Evolutionary conservation across 345 rosid species (phyloP).

Genomic region (Crucihimalaya himalaica): DNA sequence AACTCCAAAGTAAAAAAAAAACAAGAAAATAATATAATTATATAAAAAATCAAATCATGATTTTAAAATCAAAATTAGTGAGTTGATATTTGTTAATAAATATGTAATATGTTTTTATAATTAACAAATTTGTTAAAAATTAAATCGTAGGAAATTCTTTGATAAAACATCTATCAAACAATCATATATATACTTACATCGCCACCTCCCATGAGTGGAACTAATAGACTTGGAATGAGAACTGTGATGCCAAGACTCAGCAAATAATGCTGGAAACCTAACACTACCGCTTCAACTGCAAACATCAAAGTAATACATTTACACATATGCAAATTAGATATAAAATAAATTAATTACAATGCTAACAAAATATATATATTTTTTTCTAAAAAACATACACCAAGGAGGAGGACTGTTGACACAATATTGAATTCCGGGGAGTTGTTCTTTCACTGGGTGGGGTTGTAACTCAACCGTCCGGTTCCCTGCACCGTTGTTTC

Average conservation of each 20-base stretch:
- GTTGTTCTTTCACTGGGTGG: conserved; percentile 63
- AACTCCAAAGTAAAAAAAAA: neutral
- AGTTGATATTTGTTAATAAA: neutral
- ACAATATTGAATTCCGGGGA: conserved; percentile 66
- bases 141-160: no score
- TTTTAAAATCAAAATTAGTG: neutral
- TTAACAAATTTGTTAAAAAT: neutral
- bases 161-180: neutral
- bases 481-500: conserved; percentile 37
- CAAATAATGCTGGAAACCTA: conserved; percentile 71
- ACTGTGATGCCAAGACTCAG: conserved; percentile 64
- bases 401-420: conserved; percentile 81
- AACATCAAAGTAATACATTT: conserved; percentile 1
- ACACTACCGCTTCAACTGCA: conserved; percentile 61
- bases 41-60: neutral
- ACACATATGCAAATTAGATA: neutral
- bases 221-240: conserved; percentile 61
- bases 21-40: no score
- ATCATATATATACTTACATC: conserved; percentile 45
- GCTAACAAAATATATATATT: neutral
- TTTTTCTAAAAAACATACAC: conserved; percentile 41
- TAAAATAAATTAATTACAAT: neutral
- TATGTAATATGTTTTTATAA: neutral
- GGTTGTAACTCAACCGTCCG: conserved; percentile 51
- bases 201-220: conserved; percentile 80